Evolutionary conservation across 176 grass and related monocot species (phyloP), one percentile per base, ranked within the genome.

Genomic region (Oryza australiensis): DNA sequence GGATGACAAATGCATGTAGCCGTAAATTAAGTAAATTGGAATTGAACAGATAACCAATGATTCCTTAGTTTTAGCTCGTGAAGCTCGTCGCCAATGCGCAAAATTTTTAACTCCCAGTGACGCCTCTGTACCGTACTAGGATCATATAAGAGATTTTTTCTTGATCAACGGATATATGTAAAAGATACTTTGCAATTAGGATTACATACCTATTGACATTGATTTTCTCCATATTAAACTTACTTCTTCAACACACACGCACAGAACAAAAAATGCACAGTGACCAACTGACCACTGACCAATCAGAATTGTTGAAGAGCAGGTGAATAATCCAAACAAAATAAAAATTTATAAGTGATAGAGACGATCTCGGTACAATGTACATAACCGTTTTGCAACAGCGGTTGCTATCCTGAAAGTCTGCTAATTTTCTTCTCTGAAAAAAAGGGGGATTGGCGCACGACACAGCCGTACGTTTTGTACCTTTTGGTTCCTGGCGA

Each of bases 171-270:
- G 16, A 24, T 35, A 34, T 23, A 14, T 74, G 27, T 57, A 57
- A 13, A 57, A 75, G 51, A 5, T 23, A 86, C 70, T 86, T 75
- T 84, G 32, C n/a, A 57, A 26, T 70, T 4, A 46, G 68, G 55
- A 64, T 74, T 70, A 35, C 59, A 73, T 64, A 22, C 5, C 38
- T 10, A 16, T 45, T 81, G 16, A 41, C 27, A 27, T 24, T 4
- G 14, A 29, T 29, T 70, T 51, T 29, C 29, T 62, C 0, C 23
- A 60, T 23, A 3, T 18, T 6, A 20, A 7, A 24, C 55, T 24
- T 11, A 24, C 6, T 8, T 55, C 16, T 22, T n/a, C 51, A 53
- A 53, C 49, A 53, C 49, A 53, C 16, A 51, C 15, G 48, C 0
- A 53, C 49, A 40, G 9, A 53, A 53, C 55, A 60, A 9, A n/a